phyloP scores from a whole-genome alignment of 306 rosid genomes.

The Dalbergia cochinchinensis region DNA sequence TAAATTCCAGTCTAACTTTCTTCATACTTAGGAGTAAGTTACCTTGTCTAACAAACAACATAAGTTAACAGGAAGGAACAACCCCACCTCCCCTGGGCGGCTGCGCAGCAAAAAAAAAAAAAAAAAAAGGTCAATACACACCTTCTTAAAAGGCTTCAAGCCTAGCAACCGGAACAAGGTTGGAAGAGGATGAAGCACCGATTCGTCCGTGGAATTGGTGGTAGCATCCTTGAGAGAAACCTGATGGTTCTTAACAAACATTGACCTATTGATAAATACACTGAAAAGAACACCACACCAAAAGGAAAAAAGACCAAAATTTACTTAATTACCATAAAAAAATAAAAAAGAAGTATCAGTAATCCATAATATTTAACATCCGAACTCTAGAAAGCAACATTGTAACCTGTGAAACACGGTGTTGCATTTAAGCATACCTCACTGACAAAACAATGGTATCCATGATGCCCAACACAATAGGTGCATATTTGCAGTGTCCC shows the following conservation, averaged over 20 bases:
- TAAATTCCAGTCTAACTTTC: slow-evolving; percentile 39
- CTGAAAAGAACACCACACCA: slow-evolving; percentile 51
- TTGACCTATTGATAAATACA: slow-evolving; percentile 72
- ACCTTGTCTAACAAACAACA: slow-evolving; percentile 8
- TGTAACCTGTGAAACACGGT: not conserved
- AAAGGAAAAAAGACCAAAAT: not conserved
- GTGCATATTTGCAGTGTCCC: slow-evolving; percentile 76
- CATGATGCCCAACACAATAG: slow-evolving; percentile 78
- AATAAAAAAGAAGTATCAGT: not conserved
- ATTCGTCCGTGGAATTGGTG: slow-evolving; percentile 67
- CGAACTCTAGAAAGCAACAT: not conserved
- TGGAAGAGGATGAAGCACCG: slow-evolving; percentile 88
- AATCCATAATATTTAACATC: not conserved
- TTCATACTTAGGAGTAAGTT: slow-evolving; percentile 18
- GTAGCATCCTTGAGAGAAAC: slow-evolving; percentile 77
- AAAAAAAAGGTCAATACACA: slow-evolving; percentile 37
- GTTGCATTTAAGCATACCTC: slow-evolving; percentile 57
- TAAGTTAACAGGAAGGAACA: slow-evolving; percentile 22
- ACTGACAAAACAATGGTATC: slow-evolving; percentile 76
- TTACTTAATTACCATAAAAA: slow-evolving; percentile 32
- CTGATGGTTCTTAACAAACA: slow-evolving; percentile 73
- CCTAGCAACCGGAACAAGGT: slow-evolving; percentile 84
- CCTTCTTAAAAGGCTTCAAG: slow-evolving; percentile 81
- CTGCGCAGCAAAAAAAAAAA: not conserved
- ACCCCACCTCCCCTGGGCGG: no score